Conservation (phyloP, 345 rosid genomes). For the Mercurialis annua region DNA sequence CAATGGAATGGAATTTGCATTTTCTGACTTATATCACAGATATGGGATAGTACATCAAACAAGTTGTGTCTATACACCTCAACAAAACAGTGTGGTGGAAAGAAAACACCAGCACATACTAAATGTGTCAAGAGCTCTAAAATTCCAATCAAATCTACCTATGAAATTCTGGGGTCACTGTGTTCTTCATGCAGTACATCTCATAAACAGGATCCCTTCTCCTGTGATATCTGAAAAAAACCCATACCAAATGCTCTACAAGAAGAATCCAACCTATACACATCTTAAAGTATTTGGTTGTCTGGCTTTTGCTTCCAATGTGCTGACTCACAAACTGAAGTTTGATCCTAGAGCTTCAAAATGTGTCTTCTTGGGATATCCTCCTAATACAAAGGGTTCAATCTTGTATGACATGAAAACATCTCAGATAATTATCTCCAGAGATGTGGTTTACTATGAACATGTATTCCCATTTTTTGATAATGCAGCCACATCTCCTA, state of each 20-base stretch:
- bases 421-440: neutral
- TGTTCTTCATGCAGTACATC: neutral
- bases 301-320: neutral
- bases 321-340: neutral
- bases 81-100: slow-evolving; percentile 7
- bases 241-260: neutral
- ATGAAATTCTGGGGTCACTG: slow-evolving; percentile 5
- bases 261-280: neutral
- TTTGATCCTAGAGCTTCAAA: neutral
- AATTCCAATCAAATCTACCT: neutral
- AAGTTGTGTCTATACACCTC: neutral
- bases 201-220: neutral
- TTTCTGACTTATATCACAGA: too few species aligned
- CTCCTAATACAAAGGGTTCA: too few species aligned
- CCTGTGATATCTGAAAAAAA: neutral
- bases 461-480: neutral
- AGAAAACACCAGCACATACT: slow-evolving; percentile 13
- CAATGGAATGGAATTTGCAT: slow-evolving; percentile 14
- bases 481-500: too few species aligned
- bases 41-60: neutral
- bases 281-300: neutral
- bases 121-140: neutral
- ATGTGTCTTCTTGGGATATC: neutral
- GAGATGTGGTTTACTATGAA: neutral
- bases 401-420: neutral